These are phyloP conservation scores for Phlebiopsis gigantea DNA, from an alignment of 768 basidiomycete species.

Conservation along the genomic window DNA sequence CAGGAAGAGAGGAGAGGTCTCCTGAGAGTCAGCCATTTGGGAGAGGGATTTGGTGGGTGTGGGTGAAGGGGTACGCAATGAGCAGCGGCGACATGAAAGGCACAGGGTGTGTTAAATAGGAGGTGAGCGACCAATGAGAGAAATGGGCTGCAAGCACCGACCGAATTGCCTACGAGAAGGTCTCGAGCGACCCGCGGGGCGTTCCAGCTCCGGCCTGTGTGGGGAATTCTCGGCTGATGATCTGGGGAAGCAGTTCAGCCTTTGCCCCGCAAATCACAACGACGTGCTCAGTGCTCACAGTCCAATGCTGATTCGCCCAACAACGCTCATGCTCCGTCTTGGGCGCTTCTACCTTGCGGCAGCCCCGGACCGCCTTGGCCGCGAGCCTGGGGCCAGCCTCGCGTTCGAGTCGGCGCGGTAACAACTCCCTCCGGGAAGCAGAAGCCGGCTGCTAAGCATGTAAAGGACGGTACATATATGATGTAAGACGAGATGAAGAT, in stretches of 20 bases:
- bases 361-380: neutral
- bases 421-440: too few relatives aligned
- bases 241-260: slow-evolving; percentile 4
- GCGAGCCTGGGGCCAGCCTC: neutral
- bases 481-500: too few relatives aligned
- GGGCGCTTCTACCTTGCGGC: neutral
- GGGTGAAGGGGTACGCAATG: neutral
- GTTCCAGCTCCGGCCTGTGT: slow-evolving; percentile 2
- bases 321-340: neutral
- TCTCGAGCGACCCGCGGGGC: neutral
- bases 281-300: neutral
- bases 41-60: slow-evolving; percentile 3
- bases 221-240: slow-evolving; percentile 1
- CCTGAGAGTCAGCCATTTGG: slow-evolving; percentile 2
- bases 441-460: too few relatives aligned
- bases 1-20: slow-evolving; percentile 45
- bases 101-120: slow-evolving; percentile 11
- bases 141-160: neutral
- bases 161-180: too few relatives aligned
- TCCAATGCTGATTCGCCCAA: neutral
- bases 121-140: neutral
- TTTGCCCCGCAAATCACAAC: neutral
- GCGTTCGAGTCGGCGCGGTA: neutral
- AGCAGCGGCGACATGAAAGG: slow-evolving; percentile 1
- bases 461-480: too few relatives aligned